Percentiles rank a stretch among this genome's conserved stretches.
These are phyloP conservation scores for Styphnolobium japonicum DNA, from an alignment of 306 rosid species.

Conservation along the genomic window DNA sequence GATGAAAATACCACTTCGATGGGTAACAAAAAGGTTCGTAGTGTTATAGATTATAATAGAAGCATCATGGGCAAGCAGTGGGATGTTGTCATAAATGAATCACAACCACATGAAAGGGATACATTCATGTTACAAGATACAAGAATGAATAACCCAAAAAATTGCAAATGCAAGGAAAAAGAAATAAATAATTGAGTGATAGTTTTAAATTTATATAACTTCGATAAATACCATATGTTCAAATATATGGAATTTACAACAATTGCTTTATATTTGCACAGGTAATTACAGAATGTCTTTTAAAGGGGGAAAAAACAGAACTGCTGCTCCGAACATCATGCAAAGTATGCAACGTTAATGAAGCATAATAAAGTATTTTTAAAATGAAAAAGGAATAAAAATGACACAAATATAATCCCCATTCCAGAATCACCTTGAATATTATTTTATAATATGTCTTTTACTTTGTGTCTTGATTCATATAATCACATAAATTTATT, in stretches of 20 bases:
- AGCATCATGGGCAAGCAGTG: background rate
- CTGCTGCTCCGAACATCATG: background rate
- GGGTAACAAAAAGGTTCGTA: background rate
- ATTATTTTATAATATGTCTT: background rate
- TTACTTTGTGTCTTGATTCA: slow-evolving; percentile 6
- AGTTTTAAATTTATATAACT: background rate
- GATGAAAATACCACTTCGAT: background rate
- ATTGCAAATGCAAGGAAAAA: background rate
- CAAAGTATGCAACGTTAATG: slow-evolving; percentile 1
- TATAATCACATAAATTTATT: slow-evolving; percentile 6
- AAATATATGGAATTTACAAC: background rate
- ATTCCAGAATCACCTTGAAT: background rate
- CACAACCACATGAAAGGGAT: background rate
- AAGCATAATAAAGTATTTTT: background rate
- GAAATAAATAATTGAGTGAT: background rate
- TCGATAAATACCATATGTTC: background rate
- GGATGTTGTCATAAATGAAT: background rate
- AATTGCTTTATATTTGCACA: background rate
- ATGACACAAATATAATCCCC: background rate
- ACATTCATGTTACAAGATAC: background rate
- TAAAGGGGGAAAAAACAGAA: background rate
- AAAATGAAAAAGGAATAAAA: background rate
- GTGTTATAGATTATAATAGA: background rate
- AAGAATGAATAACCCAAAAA: background rate
- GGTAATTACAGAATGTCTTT: background rate